Evolutionary conservation across 768 basidiomycete genomes (phyloP).

Genomic region (Heimioporus sp.): DNA sequence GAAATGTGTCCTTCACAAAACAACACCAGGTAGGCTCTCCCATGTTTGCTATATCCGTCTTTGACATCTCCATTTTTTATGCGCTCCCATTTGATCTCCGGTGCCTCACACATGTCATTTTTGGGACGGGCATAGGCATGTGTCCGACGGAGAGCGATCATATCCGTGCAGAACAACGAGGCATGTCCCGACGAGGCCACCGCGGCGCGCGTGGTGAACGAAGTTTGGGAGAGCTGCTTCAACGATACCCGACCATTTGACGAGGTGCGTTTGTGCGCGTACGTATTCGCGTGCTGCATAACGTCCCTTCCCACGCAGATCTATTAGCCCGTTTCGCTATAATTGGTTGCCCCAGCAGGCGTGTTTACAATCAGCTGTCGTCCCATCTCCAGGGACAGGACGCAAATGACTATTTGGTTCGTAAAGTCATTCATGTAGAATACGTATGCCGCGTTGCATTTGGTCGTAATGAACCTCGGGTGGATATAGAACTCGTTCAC

Average conservation of each 20-base stretch:
- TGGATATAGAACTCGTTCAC: slow-evolving; percentile 9
- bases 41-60: slow-evolving; percentile 7
- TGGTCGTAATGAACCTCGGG: neutral
- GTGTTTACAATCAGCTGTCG: neutral
- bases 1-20: slow-evolving; percentile 79
- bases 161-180: slow-evolving; percentile 81
- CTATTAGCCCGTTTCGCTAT: slow-evolving; percentile 23
- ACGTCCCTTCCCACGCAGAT: slow-evolving; percentile 28
- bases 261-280: slow-evolving; percentile 54
- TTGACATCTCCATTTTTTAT: slow-evolving; percentile 7
- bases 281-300: neutral
- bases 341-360: neutral
- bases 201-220: slow-evolving; percentile 89
- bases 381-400: neutral
- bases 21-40: slow-evolving; percentile 79
- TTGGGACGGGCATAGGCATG: slow-evolving; percentile 57
- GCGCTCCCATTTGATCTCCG: neutral
- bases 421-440: too few relatives aligned
- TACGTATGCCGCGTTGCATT: too few relatives aligned
- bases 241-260: slow-evolving; percentile 96
- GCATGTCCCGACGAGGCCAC: slow-evolving; percentile 70
- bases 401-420: too few relatives aligned
- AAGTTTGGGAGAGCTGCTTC: slow-evolving; percentile 97
- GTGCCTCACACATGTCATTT: neutral
- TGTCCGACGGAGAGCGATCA: slow-evolving; percentile 81